Conservation (phyloP, 495 filamentous ascomycete genomes). For the Trichoderma gamsii region DNA sequence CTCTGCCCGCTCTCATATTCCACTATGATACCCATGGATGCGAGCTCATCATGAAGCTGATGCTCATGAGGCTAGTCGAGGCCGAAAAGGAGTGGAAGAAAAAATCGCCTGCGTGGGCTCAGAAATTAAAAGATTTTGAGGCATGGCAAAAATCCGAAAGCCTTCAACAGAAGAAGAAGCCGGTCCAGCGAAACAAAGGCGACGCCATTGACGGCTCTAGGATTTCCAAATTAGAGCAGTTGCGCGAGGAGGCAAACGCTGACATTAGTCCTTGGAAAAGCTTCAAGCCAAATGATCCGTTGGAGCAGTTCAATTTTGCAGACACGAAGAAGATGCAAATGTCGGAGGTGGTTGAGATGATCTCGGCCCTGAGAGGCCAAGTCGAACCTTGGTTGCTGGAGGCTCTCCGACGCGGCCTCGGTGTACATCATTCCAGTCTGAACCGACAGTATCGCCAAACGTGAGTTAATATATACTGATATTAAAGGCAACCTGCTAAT, state of each 20-base stretch:
- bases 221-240: slow-evolving; percentile 46
- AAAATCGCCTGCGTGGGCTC: slow-evolving; percentile 52
- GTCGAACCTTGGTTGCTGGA: slow-evolving; percentile 45
- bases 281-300: slow-evolving; percentile 60
- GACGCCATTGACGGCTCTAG: slow-evolving; percentile 36
- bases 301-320: slow-evolving; percentile 59
- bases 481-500: slow-evolving; percentile 17
- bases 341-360: slow-evolving; percentile 48
- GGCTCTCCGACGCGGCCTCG: slow-evolving; percentile 58
- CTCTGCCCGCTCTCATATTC: slow-evolving; percentile 69
- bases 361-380: slow-evolving; percentile 39
- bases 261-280: slow-evolving; percentile 50
- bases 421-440: slow-evolving; percentile 73
- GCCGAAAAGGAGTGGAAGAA: slow-evolving; percentile 54
- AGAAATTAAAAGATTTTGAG: slow-evolving; percentile 45
- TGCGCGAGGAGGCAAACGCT: slow-evolving; percentile 46
- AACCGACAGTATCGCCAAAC: slow-evolving; percentile 68
- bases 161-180: slow-evolving; percentile 27
- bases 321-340: slow-evolving; percentile 46
- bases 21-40: slow-evolving; percentile 64
- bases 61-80: slow-evolving; percentile 45
- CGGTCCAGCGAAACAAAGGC: slow-evolving; percentile 36
- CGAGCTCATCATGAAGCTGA: slow-evolving; percentile 44
- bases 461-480: slow-evolving; percentile 22
- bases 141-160: slow-evolving; percentile 37